phyloP scores from a whole-genome alignment of 345 rosid genomes.

The Syzygium aqueum region DNA sequence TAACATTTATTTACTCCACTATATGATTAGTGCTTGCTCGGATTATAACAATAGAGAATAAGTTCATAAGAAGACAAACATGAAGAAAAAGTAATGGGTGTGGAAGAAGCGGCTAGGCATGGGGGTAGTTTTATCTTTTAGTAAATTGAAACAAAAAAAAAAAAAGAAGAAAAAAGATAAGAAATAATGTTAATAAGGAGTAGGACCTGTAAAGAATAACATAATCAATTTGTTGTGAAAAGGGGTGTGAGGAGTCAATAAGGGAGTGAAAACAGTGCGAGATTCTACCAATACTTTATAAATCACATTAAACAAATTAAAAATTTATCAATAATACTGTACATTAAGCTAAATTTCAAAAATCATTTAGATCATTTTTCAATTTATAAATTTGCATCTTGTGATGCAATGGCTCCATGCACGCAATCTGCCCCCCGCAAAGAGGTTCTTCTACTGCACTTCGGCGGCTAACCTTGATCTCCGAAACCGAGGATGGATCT shows the following conservation, averaged over 20 bases:
- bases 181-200: no score
- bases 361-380: fast-evolving
- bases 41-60: neutral
- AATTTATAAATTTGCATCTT: neutral
- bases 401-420: neutral
- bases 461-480: neutral
- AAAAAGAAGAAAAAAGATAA: no score
- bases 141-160: no score
- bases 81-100: neutral
- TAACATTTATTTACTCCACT: neutral
- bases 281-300: no score
- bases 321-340: fast-evolving
- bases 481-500: neutral
- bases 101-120: neutral
- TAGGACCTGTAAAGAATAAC: neutral
- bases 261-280: fast-evolving
- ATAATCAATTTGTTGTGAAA: no score
- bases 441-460: neutral
- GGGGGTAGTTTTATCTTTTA: neutral
- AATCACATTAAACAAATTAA: neutral
- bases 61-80: neutral
- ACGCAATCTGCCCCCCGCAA: neutral
- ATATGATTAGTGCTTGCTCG: neutral
- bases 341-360: fast-evolving
- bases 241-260: no score